Evolutionary conservation across 495 filamentous ascomycete genomes (phyloP).

Genomic region (Penicillium steckii): DNA sequence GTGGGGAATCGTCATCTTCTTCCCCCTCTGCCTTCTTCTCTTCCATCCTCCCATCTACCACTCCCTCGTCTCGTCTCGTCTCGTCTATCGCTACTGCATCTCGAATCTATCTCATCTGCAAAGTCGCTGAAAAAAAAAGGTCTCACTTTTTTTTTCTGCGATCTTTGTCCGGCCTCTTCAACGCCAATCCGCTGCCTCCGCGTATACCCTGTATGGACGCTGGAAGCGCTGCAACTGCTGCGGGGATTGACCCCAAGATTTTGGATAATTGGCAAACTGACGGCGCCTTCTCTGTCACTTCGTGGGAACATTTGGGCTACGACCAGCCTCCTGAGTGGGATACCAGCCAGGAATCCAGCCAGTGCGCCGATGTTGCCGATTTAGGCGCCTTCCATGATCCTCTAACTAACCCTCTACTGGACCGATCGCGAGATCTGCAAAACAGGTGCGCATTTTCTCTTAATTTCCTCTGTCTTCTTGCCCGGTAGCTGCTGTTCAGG

Average conservation of each 20-base stretch:
- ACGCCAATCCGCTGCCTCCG: constrained; percentile 5
- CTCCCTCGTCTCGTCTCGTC: not conserved
- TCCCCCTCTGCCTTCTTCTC: constrained; percentile 16
- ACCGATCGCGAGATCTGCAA: constrained; percentile 24
- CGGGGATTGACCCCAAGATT: constrained; percentile 52
- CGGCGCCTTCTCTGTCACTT: constrained; percentile 35
- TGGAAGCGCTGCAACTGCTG: constrained; percentile 40
- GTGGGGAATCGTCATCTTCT: constrained; percentile 27
- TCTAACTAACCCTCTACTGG: constrained; percentile 27
- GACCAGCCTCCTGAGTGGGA: constrained; percentile 46
- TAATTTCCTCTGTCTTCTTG: not conserved
- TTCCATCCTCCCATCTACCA: not conserved
- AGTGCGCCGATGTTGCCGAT: constrained; percentile 41
- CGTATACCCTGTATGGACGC: constrained; percentile 46
- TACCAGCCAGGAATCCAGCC: constrained; percentile 44
- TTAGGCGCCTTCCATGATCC: constrained; percentile 33
- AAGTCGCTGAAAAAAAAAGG: constrained; percentile 16
- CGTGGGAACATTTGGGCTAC: constrained; percentile 43
- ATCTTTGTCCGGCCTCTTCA: constrained; percentile 17
- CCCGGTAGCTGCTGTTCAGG: constrained; percentile 12
- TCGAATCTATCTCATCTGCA: not conserved
- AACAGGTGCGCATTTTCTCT: constrained; percentile 16
- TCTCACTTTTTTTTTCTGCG: constrained; percentile 14
- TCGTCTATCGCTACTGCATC: not conserved
- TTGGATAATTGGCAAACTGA: constrained; percentile 46